Evolutionary conservation across 768 basidiomycete species (phyloP).

Genomic region (Paxillus ammoniavirescens): DNA sequence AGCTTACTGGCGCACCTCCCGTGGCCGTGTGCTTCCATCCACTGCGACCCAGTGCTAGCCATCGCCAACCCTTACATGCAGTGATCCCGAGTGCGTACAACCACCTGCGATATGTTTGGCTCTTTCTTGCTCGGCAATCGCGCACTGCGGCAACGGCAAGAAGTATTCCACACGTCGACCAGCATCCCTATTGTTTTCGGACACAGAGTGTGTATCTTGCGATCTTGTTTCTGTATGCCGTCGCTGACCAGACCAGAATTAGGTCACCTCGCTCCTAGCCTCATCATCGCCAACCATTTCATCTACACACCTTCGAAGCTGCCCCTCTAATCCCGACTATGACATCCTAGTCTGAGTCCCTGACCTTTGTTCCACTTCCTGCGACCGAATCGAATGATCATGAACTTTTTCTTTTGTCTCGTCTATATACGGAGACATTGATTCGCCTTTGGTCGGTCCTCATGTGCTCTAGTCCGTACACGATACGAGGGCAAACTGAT

Average conservation of each 20-base stretch:
- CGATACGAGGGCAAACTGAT: constrained; percentile 14
- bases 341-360: constrained; percentile 13
- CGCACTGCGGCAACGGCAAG: constrained; percentile 7
- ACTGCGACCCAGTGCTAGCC: too few species aligned
- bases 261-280: constrained; percentile 17
- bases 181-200: constrained; percentile 25
- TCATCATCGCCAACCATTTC: constrained; percentile 24
- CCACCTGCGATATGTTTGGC: neutral
- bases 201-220: constrained; percentile 27
- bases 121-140: neutral
- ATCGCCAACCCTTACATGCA: too few species aligned
- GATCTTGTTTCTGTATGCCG: neutral
- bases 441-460: constrained; percentile 3
- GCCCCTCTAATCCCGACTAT: constrained; percentile 20
- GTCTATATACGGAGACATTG: constrained; percentile 10
- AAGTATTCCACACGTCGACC: constrained; percentile 15
- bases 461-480: neutral
- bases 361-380: constrained; percentile 12
- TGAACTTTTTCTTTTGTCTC: neutral
- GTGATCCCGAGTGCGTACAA: too few species aligned
- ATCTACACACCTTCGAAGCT: constrained; percentile 15
- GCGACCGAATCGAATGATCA: constrained; percentile 2
- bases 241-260: constrained; percentile 10
- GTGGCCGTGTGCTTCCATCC: too few species aligned
- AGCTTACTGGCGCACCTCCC: too few species aligned